Base-by-base conservation (phyloP, 148 eudicot species). In the Selenicereus undatus region DNA sequence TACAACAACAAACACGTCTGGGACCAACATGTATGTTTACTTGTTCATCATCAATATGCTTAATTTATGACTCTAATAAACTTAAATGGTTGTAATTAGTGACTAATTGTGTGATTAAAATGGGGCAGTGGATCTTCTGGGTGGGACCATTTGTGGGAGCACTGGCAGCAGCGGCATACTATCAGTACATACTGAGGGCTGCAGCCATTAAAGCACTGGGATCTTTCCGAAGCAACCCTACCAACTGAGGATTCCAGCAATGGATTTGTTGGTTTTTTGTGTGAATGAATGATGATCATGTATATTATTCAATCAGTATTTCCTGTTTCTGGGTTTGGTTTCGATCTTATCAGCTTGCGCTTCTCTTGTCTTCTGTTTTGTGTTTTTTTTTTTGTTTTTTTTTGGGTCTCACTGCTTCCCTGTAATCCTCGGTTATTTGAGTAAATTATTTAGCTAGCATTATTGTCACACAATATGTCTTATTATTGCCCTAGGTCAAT, bases 101-200 rank as follows among this genome's bases (percentile, higher is more conserved):
- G n/a, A 17, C 20, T 56, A 16, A 56, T 56, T 48, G 52, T 8
- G 52, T 56, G 62, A 20, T 56, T 56, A 1, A 39, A 39, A 39
- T 52, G 17, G 58, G 3, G 77, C 90, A 94, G 98, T 94, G 98
- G 98, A 94, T 94, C 51, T 94, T 94, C 88, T 94, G 97, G 98
- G 98, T 94, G 0, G 98, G 98, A 54, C 97, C 98, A 52, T 89
- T 94, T 62, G 90, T 89, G 62, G 98, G 98, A 81, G 98, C 98
- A 29, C 54, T 91, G 82, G 92, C 90, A 78, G 98, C 98, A 45
- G 97, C 98, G 56, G 93, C 91, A 24, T 94, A 94, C 84, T 97
- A 94, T 78, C 98, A 94, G 89, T 94, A 93, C 85, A 84, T 94
- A 66, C 84, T 94, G 89, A 89, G 98, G 80, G 98, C 98, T 35